Conservation (phyloP, 2,329 filamentous ascomycete genomes). For the Pezicula rhizophila region DNA sequence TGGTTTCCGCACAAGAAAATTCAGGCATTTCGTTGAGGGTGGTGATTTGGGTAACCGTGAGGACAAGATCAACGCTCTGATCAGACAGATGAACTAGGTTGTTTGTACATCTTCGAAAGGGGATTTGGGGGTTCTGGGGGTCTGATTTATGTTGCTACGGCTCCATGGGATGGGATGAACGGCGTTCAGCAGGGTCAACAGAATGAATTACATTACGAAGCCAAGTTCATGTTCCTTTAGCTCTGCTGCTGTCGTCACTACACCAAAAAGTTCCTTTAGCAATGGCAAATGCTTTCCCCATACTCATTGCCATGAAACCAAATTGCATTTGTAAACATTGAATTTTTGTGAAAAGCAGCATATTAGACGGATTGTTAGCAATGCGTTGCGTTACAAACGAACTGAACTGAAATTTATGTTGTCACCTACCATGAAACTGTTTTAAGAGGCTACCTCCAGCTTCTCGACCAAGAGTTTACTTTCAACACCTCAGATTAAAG, state of each 20-base stretch:
- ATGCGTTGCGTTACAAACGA: no score
- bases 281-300: no score
- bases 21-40: constrained; percentile 94
- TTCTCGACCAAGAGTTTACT: no score
- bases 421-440: no score
- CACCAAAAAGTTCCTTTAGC: not conserved
- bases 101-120: not conserved
- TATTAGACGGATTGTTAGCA: no score
- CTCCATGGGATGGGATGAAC: constrained; percentile 3
- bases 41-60: constrained; percentile 98
- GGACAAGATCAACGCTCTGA: constrained; percentile 89
- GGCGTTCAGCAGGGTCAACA: constrained; percentile 3
- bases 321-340: no score
- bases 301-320: no score
- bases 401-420: no score
- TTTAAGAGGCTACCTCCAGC: no score
- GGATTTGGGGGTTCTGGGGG: constrained; percentile 2
- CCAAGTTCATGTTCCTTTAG: not conserved
- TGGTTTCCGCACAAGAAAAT: constrained; percentile 94
- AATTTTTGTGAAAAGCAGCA: no score
- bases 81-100: constrained; percentile 96
- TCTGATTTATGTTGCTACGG: constrained; percentile 1
- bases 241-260: not conserved
- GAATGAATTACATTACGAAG: constrained; percentile 1
- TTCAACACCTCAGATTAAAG: no score